Percentiles rank a stretch among this genome's conserved stretches.
Conservation (phyloP, 2,329 filamentous ascomycete species). For the Penicillium janthinellum region DNA sequence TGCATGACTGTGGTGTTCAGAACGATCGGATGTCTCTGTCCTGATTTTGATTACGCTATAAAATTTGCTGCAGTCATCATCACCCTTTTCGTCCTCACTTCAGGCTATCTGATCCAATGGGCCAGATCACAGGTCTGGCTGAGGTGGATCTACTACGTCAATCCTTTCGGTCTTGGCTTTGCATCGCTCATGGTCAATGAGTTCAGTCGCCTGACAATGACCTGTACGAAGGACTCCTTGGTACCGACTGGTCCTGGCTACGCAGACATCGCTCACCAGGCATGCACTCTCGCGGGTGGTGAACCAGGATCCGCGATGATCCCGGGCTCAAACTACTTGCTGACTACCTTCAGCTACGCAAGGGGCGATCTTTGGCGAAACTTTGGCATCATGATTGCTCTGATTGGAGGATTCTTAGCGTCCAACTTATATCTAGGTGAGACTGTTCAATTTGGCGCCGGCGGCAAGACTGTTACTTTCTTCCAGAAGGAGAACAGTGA, state of each 20-base stretch:
- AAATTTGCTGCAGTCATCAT: slow-evolving; percentile 79
- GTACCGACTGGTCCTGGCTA: slow-evolving; percentile 73
- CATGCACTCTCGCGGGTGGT: slow-evolving; percentile 78
- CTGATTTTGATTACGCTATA: slow-evolving; percentile 82
- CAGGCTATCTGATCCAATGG: slow-evolving; percentile 82
- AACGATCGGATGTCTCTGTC: slow-evolving; percentile 72
- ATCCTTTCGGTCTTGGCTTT: slow-evolving; percentile 74
- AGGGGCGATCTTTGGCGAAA: slow-evolving; percentile 70
- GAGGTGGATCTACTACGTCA: slow-evolving; percentile 79
- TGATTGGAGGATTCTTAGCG: slow-evolving; percentile 39
- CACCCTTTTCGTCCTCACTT: slow-evolving; percentile 77
- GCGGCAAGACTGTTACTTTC: slow-evolving; percentile 46
- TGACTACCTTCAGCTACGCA: slow-evolving; percentile 67
- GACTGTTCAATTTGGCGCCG: slow-evolving; percentile 41
- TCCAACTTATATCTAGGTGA: slow-evolving; percentile 46
- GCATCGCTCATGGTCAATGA: slow-evolving; percentile 84
- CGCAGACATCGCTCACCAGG: slow-evolving; percentile 70
- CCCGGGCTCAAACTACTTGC: slow-evolving; percentile 69
- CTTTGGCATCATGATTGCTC: slow-evolving; percentile 43
- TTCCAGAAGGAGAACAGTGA: slow-evolving; percentile 45
- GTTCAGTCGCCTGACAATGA: slow-evolving; percentile 69
- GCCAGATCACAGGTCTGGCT: slow-evolving; percentile 73
- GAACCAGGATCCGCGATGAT: slow-evolving; percentile 65
- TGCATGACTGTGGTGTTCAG: slow-evolving; percentile 78
- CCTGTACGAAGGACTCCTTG: slow-evolving; percentile 67